A percentile compares a stretch with the other conserved stretches of the same genome.
These are phyloP conservation scores for Pseudotsuga menziesii DNA, from an alignment of 75 land plant species.

Conservation along the genomic window DNA sequence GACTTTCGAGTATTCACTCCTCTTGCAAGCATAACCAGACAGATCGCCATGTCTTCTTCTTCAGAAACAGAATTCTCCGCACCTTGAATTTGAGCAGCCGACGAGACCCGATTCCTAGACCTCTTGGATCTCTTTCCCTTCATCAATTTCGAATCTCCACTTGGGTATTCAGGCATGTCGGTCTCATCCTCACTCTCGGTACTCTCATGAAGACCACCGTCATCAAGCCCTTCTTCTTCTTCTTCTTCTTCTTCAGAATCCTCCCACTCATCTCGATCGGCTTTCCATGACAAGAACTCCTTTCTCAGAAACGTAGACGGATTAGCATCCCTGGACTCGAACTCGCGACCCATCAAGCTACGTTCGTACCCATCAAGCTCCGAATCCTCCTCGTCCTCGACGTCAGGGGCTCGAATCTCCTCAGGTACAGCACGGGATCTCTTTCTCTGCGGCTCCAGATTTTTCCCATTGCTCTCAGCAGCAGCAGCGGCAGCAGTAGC, in stretches of 20 bases:
- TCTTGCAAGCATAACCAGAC: constrained; percentile 23
- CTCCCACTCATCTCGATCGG: constrained; percentile 44
- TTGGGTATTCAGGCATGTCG: not conserved
- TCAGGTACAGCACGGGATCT: constrained; percentile 9
- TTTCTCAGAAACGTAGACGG: constrained; percentile 14
- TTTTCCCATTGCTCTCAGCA: constrained; percentile 5
- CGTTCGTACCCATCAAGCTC: constrained; percentile 18
- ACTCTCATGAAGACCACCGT: not conserved
- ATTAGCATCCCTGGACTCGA: constrained; percentile 3
- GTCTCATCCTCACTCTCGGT: constrained; percentile 2
- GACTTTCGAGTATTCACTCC: constrained; percentile 1
- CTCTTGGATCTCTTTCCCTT: constrained; percentile 10
- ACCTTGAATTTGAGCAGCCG: not conserved
- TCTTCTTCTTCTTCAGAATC: constrained; percentile 38
- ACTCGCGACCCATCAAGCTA: constrained; percentile 16
- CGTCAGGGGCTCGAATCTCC: constrained; percentile 1
- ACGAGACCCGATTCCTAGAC: not conserved
- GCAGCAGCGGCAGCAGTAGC: constrained; percentile 9
- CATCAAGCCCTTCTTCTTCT: constrained; percentile 18
- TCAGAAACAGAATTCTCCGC: constrained; percentile 6
- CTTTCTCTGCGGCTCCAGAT: not conserved
- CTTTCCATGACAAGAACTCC: constrained; percentile 40
- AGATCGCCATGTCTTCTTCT: constrained; percentile 21
- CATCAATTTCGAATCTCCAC: not conserved
- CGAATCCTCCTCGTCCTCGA: not conserved